Conservation (phyloP, 331 rosid genomes). For the Malus hybrid region DNA sequence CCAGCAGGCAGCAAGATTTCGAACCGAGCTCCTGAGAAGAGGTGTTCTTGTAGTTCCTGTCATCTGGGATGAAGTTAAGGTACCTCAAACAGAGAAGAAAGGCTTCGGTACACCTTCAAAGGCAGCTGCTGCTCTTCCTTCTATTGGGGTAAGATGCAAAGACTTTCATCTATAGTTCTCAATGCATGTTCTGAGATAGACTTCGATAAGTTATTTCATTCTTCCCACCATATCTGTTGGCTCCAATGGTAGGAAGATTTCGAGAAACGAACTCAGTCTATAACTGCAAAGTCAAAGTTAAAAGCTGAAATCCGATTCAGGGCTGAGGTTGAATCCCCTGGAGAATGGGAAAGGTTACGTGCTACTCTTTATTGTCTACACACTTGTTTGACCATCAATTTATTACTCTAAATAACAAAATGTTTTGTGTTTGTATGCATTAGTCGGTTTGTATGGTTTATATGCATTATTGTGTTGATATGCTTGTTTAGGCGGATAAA, state of each 20-base stretch:
- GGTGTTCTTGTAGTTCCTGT: constrained; percentile 87
- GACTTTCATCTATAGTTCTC: background rate
- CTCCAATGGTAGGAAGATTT: constrained; percentile 73
- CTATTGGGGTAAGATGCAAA: constrained; percentile 67
- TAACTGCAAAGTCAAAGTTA: constrained; percentile 78
- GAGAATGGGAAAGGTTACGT: constrained; percentile 89
- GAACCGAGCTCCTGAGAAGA: constrained; percentile 70
- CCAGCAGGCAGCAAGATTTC: constrained; percentile 68
- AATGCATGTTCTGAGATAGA: background rate
- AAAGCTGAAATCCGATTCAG: constrained; percentile 89
- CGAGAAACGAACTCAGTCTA: constrained; percentile 79
- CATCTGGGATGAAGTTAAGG: constrained; percentile 69
- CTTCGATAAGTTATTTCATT: no score
- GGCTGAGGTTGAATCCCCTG: constrained; percentile 80
- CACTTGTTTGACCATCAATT: background rate
- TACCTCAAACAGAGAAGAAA: constrained; percentile 66
- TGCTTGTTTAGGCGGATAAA: constrained; percentile 74
- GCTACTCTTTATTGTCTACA: constrained; percentile 11
- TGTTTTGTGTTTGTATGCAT: background rate
- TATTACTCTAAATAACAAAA: background rate
- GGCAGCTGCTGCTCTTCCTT: constrained; percentile 75
- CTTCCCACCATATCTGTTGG: background rate
- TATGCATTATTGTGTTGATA: background rate
- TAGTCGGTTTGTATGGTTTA: background rate
- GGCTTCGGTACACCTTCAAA: constrained; percentile 63